phyloP scores from a whole-genome alignment of 345 rosid species.

The Melastoma malabathricum region DNA sequence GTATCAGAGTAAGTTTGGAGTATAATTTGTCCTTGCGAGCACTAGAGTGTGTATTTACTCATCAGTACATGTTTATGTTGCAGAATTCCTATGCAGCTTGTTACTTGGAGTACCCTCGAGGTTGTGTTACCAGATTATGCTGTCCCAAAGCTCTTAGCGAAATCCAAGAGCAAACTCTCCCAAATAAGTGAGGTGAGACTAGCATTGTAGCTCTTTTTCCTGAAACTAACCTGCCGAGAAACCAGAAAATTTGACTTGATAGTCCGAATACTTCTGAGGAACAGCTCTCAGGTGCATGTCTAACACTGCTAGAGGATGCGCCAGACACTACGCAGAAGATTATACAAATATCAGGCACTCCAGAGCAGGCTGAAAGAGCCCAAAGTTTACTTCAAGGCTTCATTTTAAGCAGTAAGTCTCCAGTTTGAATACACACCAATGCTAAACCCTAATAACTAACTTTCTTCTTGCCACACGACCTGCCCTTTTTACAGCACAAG shows the following conservation, averaged over 20 bases:
- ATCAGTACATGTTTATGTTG: constrained; percentile 3
- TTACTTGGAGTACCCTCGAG: constrained; percentile 95
- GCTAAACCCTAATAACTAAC: not conserved
- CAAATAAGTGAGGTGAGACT: constrained; percentile 82
- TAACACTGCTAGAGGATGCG: constrained; percentile 60
- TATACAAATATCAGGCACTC: constrained; percentile 86
- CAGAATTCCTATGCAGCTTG: constrained; percentile 64
- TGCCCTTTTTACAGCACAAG: too few relatives aligned
- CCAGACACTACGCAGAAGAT: constrained; percentile 55
- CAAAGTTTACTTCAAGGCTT: constrained; percentile 97
- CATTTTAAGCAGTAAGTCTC: constrained; percentile 78
- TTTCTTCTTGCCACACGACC: too few relatives aligned
- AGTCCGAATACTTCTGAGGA: constrained; percentile 2
- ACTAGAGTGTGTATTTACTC: too few relatives aligned
- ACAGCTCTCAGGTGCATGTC: constrained; percentile 90
- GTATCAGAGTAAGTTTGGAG: too few relatives aligned
- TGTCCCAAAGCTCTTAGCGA: constrained; percentile 70
- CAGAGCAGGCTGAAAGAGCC: constrained; percentile 91
- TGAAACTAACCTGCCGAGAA: not conserved
- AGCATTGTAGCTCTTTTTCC: not conserved
- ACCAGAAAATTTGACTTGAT: not conserved
- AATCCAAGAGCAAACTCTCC: constrained; percentile 79
- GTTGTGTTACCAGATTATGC: constrained; percentile 78
- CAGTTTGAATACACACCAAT: not conserved
- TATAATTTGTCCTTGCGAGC: too few relatives aligned